Evolutionary conservation across 2,329 filamentous ascomycete species (phyloP), one percentile per base, ranked within the genome.

Genomic region (Colletotrichum gigasporum): DNA sequence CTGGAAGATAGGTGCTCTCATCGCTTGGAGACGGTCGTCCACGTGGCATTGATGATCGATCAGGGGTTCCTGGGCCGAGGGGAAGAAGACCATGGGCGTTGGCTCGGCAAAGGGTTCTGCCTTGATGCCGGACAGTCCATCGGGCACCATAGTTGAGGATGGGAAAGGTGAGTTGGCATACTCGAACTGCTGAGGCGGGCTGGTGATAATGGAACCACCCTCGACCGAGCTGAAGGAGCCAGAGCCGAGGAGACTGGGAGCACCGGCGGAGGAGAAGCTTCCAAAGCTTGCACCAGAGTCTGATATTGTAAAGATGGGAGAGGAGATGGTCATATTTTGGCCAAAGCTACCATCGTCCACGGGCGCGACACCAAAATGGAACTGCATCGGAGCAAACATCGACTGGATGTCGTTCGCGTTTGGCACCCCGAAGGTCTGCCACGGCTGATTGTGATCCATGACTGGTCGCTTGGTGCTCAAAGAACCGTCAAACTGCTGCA

Each of bases 191-290:
- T 56, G 54, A 18, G 62, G 35, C 18, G 51, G 39, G 14, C 34
- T 52, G 16, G 56, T 56, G 7, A 52, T 52, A 18, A 61, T 53
- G 20, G 32, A 24, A 10, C 39, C 45, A 28, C 58, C 41, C 20
- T 52, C 50, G 2, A 34, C 20, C 12, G 66, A 55, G 16, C 50
- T 34, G 55, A 68, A 67, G 3, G 54, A 61, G 37, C 54, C 47
- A n/a, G 64, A 44, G 34, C 48, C 54, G 18, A 64, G 47, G 16
- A 63, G 44, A 32, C 20, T 57, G 39, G 59, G n/a, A 7, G 32
- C 47, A n/a, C 63, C 39, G 8, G 32, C 54, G 16, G 59, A 66
- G 30, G 66, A 67, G 35, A 68, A 67, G 41, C 66, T 67, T 11
- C 57, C 66, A 22, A 59, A 67, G 14, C 47, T 56, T 12, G 48